phyloP scores from a whole-genome alignment of 2,329 filamentous ascomycete species.

The Botrytis squamosa region DNA sequence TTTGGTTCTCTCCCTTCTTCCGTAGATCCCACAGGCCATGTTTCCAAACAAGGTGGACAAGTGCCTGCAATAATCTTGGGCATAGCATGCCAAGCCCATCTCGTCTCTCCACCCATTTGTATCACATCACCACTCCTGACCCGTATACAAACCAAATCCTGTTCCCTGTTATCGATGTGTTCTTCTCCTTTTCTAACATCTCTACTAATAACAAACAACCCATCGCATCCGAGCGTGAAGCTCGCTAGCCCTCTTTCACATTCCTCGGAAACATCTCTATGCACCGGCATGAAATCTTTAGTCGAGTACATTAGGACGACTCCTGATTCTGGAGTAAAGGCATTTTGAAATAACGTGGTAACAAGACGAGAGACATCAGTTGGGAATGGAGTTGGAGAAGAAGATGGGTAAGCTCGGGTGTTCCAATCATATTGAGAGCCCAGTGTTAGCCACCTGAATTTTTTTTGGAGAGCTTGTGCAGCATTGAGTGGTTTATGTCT shows the following conservation, averaged over 20 bases:
- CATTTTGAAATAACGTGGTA: slow-evolving; percentile 65
- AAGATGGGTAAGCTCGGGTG: slow-evolving; percentile 70
- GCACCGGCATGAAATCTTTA: slow-evolving; percentile 86
- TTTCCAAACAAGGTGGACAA: slow-evolving; percentile 69
- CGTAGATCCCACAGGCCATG: slow-evolving; percentile 64
- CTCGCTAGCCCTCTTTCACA: slow-evolving; percentile 77
- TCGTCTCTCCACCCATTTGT: slow-evolving; percentile 78
- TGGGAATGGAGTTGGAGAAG: slow-evolving; percentile 69
- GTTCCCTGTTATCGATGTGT: slow-evolving; percentile 34
- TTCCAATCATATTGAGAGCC: slow-evolving; percentile 98
- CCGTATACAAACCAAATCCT: slow-evolving; percentile 54
- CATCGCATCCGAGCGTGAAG: slow-evolving; percentile 85
- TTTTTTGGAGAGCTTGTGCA: slow-evolving; percentile 71
- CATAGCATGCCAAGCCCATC: slow-evolving; percentile 94
- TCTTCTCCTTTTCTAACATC: slow-evolving; percentile 32
- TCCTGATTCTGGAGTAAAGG: slow-evolving; percentile 76
- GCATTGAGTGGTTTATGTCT: slow-evolving; percentile 73
- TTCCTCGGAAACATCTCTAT: slow-evolving; percentile 88
- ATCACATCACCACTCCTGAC: slow-evolving; percentile 85
- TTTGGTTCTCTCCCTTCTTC: slow-evolving; percentile 43
- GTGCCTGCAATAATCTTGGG: slow-evolving; percentile 79
- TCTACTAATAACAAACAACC: slow-evolving; percentile 78
- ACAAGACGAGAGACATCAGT: slow-evolving; percentile 68
- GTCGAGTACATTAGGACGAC: slow-evolving; percentile 92
- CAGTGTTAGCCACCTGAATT: slow-evolving; percentile 89